Evolutionary conservation across 1,139 yeast species (phyloP).

Genomic region (Arxiozyma heterogenica): DNA sequence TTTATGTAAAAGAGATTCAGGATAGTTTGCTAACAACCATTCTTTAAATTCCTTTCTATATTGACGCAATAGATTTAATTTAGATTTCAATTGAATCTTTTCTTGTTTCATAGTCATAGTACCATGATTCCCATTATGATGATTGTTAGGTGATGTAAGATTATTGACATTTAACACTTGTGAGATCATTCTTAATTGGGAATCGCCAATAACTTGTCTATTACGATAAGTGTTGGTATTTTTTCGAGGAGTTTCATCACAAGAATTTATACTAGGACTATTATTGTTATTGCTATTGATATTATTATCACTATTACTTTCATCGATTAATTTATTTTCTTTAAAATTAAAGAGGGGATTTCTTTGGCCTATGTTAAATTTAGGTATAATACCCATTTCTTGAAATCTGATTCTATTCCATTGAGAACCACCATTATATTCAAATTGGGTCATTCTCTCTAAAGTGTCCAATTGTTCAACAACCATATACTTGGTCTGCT

Average conservation of each 20-base stretch:
- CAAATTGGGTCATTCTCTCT: slow-evolving; percentile 45
- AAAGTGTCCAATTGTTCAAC: slow-evolving; percentile 45
- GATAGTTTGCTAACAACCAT: slow-evolving; percentile 35
- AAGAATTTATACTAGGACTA: not conserved
- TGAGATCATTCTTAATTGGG: slow-evolving; percentile 11
- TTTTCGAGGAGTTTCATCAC: slow-evolving; percentile 6
- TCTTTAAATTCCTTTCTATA: slow-evolving; percentile 32
- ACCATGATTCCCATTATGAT: not conserved
- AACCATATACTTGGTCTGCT: slow-evolving; percentile 39
- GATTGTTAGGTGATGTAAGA: not conserved
- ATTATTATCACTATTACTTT: slow-evolving; percentile 11
- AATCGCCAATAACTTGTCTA: slow-evolving; percentile 4
- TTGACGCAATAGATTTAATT: slow-evolving; percentile 3
- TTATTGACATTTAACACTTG: slow-evolving; percentile 14
- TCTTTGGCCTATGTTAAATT: slow-evolving; percentile 18
- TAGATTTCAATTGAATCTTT: not conserved
- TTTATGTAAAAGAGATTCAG: slow-evolving; percentile 30
- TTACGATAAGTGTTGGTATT: slow-evolving; percentile 3
- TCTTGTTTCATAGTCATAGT: not conserved
- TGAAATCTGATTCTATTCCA: slow-evolving; percentile 44
- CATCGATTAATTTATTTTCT: slow-evolving; percentile 5
- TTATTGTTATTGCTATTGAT: no score
- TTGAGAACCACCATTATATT: slow-evolving; percentile 39
- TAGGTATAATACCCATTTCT: slow-evolving; percentile 40
- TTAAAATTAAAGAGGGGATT: slow-evolving; percentile 30